phyloP scores from a whole-genome alignment of 1,284 basidiomycete genomes.

The Cryptococcus sp. region DNA sequence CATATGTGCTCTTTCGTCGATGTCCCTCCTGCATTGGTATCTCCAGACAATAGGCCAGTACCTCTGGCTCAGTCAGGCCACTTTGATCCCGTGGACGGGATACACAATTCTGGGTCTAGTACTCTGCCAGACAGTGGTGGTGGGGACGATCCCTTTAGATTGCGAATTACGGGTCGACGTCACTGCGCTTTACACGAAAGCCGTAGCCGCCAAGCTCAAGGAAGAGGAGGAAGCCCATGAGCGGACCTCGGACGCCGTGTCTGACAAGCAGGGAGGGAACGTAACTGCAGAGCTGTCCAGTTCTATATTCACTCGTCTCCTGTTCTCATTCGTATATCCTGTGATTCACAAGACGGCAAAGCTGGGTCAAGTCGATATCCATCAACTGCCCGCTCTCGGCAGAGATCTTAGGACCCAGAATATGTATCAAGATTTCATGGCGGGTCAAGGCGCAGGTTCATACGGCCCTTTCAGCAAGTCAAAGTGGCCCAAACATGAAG shows the following conservation, averaged over 20 bases:
- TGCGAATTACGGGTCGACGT: slow-evolving; percentile 27
- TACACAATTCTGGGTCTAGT: slow-evolving; percentile 16
- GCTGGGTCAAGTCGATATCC: slow-evolving; percentile 71
- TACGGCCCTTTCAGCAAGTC: slow-evolving; percentile 12
- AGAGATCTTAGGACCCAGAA: slow-evolving; percentile 58
- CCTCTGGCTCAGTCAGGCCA: slow-evolving; percentile 12
- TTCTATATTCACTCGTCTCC: slow-evolving; percentile 61
- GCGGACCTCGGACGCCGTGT: not conserved
- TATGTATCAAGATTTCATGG: slow-evolving; percentile 27
- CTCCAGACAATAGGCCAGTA: slow-evolving; percentile 28
- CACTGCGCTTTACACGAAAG: slow-evolving; percentile 27
- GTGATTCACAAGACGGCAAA: slow-evolving; percentile 74
- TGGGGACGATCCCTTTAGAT: slow-evolving; percentile 22
- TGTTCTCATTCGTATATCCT: slow-evolving; percentile 77
- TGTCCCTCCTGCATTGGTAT: slow-evolving; percentile 22
- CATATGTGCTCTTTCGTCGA: slow-evolving; percentile 15
- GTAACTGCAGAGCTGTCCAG: slow-evolving; percentile 42
- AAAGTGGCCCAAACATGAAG: slow-evolving; percentile 16
- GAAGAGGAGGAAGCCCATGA: slow-evolving; percentile 2
- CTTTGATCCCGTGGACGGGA: slow-evolving; percentile 15
- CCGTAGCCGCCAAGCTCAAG: slow-evolving; percentile 15
- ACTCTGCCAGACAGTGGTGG: slow-evolving; percentile 6
- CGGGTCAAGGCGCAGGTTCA: slow-evolving; percentile 2
- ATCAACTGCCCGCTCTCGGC: slow-evolving; percentile 74
- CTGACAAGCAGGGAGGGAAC: slow-evolving; percentile 13